Base-by-base conservation (phyloP, 306 rosid species). In the Parietaria judaica region DNA sequence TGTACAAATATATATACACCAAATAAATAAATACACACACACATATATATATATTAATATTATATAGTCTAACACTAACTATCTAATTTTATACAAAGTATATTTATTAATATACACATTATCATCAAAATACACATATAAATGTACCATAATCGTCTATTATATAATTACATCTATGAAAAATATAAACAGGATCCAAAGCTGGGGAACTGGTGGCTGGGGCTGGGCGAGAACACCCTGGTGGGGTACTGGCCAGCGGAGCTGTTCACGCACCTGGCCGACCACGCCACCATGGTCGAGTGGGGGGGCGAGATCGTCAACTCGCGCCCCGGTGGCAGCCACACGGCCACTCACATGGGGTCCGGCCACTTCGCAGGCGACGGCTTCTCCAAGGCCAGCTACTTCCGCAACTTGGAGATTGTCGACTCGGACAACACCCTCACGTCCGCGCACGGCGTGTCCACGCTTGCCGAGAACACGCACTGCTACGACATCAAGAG, bases 251-350 rank as follows among this genome's bases (percentile, higher is more conserved):
- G 99, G 99, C 96, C 99, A 1, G 87, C 81, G 0, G 96, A 86
- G 82, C 45, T 92, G 35, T 92, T 92, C 72, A 86, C 95, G 4
- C 99, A 92, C 84, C 70, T 92, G 11, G 88, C 83, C 1, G 74
- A 81, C 5, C 89, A 69, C 12, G 99, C 96, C 0, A 92, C 94
- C 0, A 88, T 92, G 99, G 99, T 92, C 65, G 94, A 92, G 23
- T 92, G 99, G 99, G 99, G 99, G 1, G 96, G 99, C 3, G 99
- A 92, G 70, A 84, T 92, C 65, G 99, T 92, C 14, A 88, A 92
- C 72, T 51, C 96, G 0, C 73, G 86, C 11, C 66, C 87, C 50
- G 72, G 68, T 13, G 90, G 90, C 1, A 67, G 69, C 36, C 99
- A 92, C 84, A 92, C 99, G 7, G 71, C 90, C 36, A 92, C 96